These are phyloP conservation scores for Sequoia sempervirens DNA, from an alignment of 75 land plant species.

Conservation along the genomic window DNA sequence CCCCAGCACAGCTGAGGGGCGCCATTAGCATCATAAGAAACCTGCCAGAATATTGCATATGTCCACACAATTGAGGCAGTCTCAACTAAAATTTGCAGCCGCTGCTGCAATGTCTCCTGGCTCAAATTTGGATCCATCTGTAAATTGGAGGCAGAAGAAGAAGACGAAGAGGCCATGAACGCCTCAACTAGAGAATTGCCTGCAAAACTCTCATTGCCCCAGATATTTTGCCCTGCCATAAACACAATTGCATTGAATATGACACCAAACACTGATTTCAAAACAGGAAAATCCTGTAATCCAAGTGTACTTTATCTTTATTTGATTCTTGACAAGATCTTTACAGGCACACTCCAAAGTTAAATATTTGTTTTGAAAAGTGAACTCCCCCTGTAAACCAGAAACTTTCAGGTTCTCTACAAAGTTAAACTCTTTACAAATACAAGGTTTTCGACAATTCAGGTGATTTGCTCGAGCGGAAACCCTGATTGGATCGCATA, in stretches of 20 bases:
- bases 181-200: constrained; percentile 19
- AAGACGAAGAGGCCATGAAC: constrained; percentile 14
- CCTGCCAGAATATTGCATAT: constrained; percentile 94
- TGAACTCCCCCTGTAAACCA: too few relatives aligned
- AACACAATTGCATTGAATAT: constrained; percentile 5
- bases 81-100: constrained; percentile 69
- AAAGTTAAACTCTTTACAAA: neutral
- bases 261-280: neutral
- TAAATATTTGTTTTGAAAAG: neutral
- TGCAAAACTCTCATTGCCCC: constrained; percentile 15
- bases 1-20: constrained; percentile 70
- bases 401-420: neutral
- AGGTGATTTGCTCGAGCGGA: neutral
- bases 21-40: constrained; percentile 36
- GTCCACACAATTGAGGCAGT: constrained; percentile 68
- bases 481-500: neutral
- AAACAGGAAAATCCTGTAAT: neutral
- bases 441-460: too few relatives aligned
- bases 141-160: neutral
- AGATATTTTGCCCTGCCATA: constrained; percentile 12
- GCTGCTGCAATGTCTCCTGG: constrained; percentile 71
- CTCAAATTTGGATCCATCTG: constrained; percentile 18
- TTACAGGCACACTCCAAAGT: neutral
- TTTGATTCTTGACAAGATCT: neutral
- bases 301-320: neutral